These are phyloP conservation scores for Aegilops bicornis DNA, from an alignment of 176 grass and related monocot species.

Conservation along the genomic window DNA sequence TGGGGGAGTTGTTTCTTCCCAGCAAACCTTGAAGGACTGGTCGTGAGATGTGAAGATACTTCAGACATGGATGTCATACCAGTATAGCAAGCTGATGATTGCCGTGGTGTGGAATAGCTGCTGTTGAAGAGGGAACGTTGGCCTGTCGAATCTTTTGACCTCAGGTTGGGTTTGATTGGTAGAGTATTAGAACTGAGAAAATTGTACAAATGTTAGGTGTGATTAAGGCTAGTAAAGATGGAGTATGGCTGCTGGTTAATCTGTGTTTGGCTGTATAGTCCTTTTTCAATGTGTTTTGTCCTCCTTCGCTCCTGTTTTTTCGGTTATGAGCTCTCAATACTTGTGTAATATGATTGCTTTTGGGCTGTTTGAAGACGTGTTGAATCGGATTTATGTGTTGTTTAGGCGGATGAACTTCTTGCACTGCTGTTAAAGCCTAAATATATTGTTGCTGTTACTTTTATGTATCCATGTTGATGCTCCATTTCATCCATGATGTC, in stretches of 20 bases:
- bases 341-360: conserved; percentile 57
- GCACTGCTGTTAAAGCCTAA: neutral
- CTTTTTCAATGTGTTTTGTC: conserved; percentile 36
- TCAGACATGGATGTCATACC: conserved; percentile 90
- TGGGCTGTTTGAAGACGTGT: conserved; percentile 29
- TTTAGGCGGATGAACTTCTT: neutral
- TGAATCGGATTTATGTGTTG: conserved; percentile 16
- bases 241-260: conserved; percentile 45
- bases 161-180: conserved; percentile 50
- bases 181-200: conserved; percentile 55
- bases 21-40: conserved; percentile 71
- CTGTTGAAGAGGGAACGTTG: conserved; percentile 30
- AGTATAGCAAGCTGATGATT: conserved; percentile 42
- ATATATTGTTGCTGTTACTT: neutral
- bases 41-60: conserved; percentile 94
- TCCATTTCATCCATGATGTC: neutral
- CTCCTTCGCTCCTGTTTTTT: conserved; percentile 12
- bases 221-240: conserved; percentile 67
- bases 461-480: too few species aligned
- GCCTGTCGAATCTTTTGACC: conserved; percentile 50
- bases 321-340: conserved; percentile 52
- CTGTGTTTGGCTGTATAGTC: conserved; percentile 74
- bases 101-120: conserved; percentile 13
- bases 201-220: conserved; percentile 73
- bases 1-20: conserved; percentile 75